Conservation (phyloP, 1,139 yeast species). For the Suhomyces maxii region DNA sequence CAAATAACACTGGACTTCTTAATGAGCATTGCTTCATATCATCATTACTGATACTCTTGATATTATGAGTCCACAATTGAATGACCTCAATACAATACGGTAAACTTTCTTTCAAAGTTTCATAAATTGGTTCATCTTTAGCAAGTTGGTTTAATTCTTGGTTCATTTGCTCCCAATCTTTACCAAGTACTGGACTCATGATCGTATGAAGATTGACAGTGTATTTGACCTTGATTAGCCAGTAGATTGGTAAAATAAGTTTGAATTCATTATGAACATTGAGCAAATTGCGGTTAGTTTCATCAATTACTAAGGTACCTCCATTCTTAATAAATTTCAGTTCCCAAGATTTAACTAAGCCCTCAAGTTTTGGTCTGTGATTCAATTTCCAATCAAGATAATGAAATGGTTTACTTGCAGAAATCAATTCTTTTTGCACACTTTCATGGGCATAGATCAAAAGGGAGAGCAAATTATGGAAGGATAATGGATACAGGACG, state of each 20-base stretch:
- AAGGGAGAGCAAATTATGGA: slow-evolving; percentile 61
- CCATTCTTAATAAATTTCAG: slow-evolving; percentile 57
- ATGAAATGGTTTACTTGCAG: slow-evolving; percentile 30
- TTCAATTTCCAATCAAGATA: slow-evolving; percentile 59
- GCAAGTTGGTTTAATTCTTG: slow-evolving; percentile 38
- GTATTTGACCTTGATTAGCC: slow-evolving; percentile 63
- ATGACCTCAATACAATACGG: slow-evolving; percentile 58
- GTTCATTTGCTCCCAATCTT: slow-evolving; percentile 69
- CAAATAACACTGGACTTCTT: slow-evolving; percentile 72
- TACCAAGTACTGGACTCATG: slow-evolving; percentile 55
- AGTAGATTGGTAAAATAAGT: slow-evolving; percentile 61
- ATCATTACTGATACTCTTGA: slow-evolving; percentile 54
- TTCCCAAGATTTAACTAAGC: slow-evolving; percentile 66
- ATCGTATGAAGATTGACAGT: slow-evolving; percentile 60
- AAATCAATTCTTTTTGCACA: slow-evolving; percentile 53
- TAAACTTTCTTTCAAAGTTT: slow-evolving; percentile 59
- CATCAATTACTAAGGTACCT: slow-evolving; percentile 56
- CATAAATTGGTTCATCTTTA: slow-evolving; percentile 44
- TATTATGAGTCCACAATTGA: slow-evolving; percentile 68
- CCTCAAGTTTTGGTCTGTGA: slow-evolving; percentile 54
- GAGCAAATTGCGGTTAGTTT: slow-evolving; percentile 51
- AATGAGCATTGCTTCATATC: slow-evolving; percentile 65
- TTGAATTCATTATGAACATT: slow-evolving; percentile 56
- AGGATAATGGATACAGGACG: slow-evolving; percentile 27
- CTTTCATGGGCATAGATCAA: slow-evolving; percentile 73